Base-by-base conservation (phyloP, 169 alveolate species). In the Ichthyophthirius multifiliis region DNA sequence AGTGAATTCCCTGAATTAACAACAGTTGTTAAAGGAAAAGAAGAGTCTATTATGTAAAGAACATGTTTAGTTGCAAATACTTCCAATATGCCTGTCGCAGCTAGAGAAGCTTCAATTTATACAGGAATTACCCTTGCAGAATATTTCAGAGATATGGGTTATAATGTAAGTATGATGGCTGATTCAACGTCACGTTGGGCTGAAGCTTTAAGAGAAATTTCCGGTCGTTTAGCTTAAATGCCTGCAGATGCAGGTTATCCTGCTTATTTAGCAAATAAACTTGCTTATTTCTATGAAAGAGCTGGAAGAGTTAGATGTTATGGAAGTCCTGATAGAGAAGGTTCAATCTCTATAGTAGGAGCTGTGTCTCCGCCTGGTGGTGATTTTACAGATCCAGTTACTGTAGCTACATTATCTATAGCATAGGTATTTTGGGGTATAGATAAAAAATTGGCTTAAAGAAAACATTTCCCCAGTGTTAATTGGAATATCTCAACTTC, bases 41-140 rank as follows among this genome's bases (percentile, higher is more conserved):
- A 95, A 85, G 99, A 97, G 76, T 96, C 97, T 74, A 99, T 99
- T 84, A 99, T 99, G 99, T 97, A 98, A 92, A 95, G 99, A 78
- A 98, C 99, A 62, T 97, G 99, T 74, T 91, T 99, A 81, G 99
- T 99, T 62, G 99, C 99, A 47, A 99, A 99, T 90, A 98, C 99
- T 20, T 98, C 99, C 15, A 99, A 99, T 93, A 99, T 99, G 99
- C 99, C 99, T 13, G 99, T 99, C 84, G 99, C 99, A 13, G 99
- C 99, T 23, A 97, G 99, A 92, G 99, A 99, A 91, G 99, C 99
- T 47, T 96, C 99, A 32, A 97, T 98, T 73, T 98, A 97, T 86
- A 97, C 99, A 3, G 99, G 99, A 31, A 98, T 99, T 78, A 98
- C 99, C 15, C 90, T 98, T 13, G 98, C 99, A 30, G 99, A 99